Percentiles rank a stretch among this genome's conserved stretches.
These are phyloP conservation scores for Cryptococcus maquisensis DNA, from an alignment of 1,284 basidiomycete species.

Conservation along the genomic window DNA sequence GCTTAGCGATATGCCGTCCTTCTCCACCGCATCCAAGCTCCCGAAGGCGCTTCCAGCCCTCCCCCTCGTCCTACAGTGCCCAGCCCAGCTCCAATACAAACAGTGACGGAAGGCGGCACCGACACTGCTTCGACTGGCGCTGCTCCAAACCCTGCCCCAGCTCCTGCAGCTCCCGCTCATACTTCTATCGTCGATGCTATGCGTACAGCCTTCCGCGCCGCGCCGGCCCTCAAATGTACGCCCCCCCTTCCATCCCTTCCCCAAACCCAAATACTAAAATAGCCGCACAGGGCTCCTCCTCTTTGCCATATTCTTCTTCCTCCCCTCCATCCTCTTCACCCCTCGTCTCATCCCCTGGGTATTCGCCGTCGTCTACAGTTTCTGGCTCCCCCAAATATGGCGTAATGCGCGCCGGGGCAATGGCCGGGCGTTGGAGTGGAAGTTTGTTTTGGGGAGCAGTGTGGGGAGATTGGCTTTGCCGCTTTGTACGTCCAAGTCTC, in stretches of 20 bases:
- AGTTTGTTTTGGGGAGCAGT: slow-evolving; percentile 75
- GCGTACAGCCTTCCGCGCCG: not conserved
- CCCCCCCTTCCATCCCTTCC: slow-evolving; percentile 30
- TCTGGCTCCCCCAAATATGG: slow-evolving; percentile 79
- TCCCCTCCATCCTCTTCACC: slow-evolving; percentile 68
- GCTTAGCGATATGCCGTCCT: slow-evolving; percentile 73
- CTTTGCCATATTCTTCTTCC: slow-evolving; percentile 18
- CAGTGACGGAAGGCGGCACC: too few relatives aligned
- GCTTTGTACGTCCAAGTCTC: slow-evolving; percentile 59
- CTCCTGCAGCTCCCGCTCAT: slow-evolving; percentile 16
- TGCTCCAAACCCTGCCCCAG: slow-evolving; percentile 7
- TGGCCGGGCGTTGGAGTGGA: slow-evolving; percentile 61
- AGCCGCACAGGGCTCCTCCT: slow-evolving; percentile 9
- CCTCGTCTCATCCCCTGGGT: slow-evolving; percentile 67
- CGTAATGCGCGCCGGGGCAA: slow-evolving; percentile 68
- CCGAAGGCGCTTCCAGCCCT: slow-evolving; percentile 58
- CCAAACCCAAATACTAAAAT: not conserved
- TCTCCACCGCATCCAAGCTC: slow-evolving; percentile 73
- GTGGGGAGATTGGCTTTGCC: slow-evolving; percentile 65
- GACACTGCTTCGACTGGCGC: too few relatives aligned
- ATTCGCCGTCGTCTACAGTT: slow-evolving; percentile 66
- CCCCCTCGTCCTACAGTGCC: slow-evolving; percentile 24
- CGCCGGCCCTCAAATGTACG: slow-evolving; percentile 52
- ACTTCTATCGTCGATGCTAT: not conserved
- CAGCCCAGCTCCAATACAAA: too few relatives aligned